These are phyloP conservation scores for Zygosaccharomyces bisporus DNA, from an alignment of 805 yeast species.

Conservation along the genomic window DNA sequence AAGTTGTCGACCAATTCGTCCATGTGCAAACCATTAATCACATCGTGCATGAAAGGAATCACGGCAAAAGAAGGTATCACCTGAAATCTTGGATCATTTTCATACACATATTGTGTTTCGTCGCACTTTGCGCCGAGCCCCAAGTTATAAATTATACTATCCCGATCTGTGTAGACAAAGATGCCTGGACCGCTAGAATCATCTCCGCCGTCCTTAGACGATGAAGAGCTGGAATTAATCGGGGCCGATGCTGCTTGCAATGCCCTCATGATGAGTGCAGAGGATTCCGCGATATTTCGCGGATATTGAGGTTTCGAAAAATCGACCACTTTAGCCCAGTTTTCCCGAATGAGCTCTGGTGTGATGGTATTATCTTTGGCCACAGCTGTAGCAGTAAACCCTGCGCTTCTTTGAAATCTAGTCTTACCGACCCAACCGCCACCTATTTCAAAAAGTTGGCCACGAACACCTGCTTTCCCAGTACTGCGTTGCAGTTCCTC, in stretches of 20 bases:
- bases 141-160: constrained; percentile 78
- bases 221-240: constrained; percentile 23
- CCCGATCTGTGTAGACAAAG: constrained; percentile 60
- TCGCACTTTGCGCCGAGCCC: constrained; percentile 81
- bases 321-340: constrained; percentile 64
- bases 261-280: constrained; percentile 70
- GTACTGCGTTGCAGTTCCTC: constrained; percentile 51
- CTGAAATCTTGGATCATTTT: constrained; percentile 71
- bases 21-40: constrained; percentile 54
- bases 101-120: constrained; percentile 78
- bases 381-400: constrained; percentile 55
- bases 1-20: constrained; percentile 67
- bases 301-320: constrained; percentile 56
- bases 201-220: constrained; percentile 31
- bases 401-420: constrained; percentile 91
- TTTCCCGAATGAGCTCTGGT: constrained; percentile 67
- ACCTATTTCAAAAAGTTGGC: constrained; percentile 86
- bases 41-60: constrained; percentile 72
- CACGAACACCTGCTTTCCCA: constrained; percentile 47
- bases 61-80: constrained; percentile 89
- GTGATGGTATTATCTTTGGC: constrained; percentile 33
- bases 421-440: constrained; percentile 96
- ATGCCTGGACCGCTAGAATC: constrained; percentile 15
- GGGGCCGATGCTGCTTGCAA: constrained; percentile 40
- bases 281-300: constrained; percentile 63